Evolutionary conservation across 805 yeast genomes (phyloP).

Genomic region (Candida sithepensis): DNA sequence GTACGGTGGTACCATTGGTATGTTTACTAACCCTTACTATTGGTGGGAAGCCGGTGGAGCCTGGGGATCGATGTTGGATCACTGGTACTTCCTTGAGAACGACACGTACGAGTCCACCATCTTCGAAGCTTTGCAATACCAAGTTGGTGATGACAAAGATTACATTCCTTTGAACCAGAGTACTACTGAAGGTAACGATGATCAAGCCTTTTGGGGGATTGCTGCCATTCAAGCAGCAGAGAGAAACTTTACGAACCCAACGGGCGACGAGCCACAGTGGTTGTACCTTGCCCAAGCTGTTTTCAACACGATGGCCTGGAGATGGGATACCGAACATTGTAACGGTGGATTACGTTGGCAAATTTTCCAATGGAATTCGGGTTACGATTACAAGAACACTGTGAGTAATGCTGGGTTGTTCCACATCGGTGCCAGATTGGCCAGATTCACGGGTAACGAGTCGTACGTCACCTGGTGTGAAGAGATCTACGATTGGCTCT

Average conservation of each 20-base stretch:
- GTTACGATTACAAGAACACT: slow-evolving; percentile 89
- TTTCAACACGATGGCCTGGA: slow-evolving; percentile 80
- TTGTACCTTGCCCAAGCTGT: slow-evolving; percentile 81
- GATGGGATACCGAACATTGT: slow-evolving; percentile 80
- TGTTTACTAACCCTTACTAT: slow-evolving; percentile 87
- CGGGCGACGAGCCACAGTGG: slow-evolving; percentile 67
- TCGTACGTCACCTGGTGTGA: slow-evolving; percentile 75
- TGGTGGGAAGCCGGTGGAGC: slow-evolving; percentile 99
- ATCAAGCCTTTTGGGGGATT: slow-evolving; percentile 96
- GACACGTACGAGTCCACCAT: slow-evolving; percentile 59
- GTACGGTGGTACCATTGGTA: slow-evolving; percentile 77
- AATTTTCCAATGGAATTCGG: slow-evolving; percentile 90
- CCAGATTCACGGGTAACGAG: slow-evolving; percentile 73
- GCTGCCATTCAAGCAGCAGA: slow-evolving; percentile 93
- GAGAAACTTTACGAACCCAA: slow-evolving; percentile 73
- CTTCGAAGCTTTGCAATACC: slow-evolving; percentile 63
- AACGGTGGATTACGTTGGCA: slow-evolving; percentile 96
- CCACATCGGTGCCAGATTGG: slow-evolving; percentile 82
- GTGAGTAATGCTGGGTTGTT: slow-evolving; percentile 89
- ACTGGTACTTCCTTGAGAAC: slow-evolving; percentile 67
- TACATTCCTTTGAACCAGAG: slow-evolving; percentile 87
- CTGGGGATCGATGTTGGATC: slow-evolving; percentile 83
- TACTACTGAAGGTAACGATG: slow-evolving; percentile 95
- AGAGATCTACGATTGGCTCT: slow-evolving; percentile 78
- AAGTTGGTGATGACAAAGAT: slow-evolving; percentile 69